Percentiles rank a stretch among this genome's conserved stretches.
Evolutionary conservation across 1,284 basidiomycete species (phyloP).

Genomic region (Tausonia pullulans): DNA sequence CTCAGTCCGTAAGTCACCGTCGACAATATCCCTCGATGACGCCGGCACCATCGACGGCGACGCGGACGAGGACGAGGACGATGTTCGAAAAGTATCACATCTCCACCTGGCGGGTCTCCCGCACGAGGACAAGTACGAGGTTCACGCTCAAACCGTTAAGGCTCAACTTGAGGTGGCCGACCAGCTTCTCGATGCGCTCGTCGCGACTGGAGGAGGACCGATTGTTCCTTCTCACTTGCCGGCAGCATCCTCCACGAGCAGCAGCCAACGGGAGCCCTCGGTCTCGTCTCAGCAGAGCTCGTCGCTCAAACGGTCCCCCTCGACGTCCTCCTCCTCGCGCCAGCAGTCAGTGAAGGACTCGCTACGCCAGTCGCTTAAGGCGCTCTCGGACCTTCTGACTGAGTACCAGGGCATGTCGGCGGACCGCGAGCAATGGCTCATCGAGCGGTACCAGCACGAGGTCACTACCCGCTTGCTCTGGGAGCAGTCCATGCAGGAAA

Average conservation of each 20-base stretch:
- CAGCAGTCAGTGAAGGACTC: conserved; percentile 46
- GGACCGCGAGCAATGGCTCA: conserved; percentile 76
- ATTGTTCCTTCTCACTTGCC: no score
- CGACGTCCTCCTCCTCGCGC: conserved; percentile 24
- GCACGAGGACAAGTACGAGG: conserved; percentile 53
- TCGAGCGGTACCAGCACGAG: conserved; percentile 51
- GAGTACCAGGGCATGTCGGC: conserved; percentile 63
- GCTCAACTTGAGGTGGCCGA: conserved; percentile 69
- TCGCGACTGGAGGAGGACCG: conserved; percentile 13
- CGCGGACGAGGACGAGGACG: conserved; percentile 18
- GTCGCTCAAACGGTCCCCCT: conserved; percentile 1
- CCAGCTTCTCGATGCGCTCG: conserved; percentile 51
- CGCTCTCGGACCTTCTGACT: conserved; percentile 49
- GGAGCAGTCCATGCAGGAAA: conserved; percentile 82
- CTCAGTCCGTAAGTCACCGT: no score
- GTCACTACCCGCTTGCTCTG: conserved; percentile 65
- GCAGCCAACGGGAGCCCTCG: not conserved
- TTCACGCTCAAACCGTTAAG: conserved; percentile 61
- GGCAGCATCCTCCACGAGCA: conserved; percentile 16
- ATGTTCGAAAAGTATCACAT: not conserved
- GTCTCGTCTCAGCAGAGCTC: no score
- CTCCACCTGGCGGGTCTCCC: conserved; percentile 42
- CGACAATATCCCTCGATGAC: conserved; percentile 12
- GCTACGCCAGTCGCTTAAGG: conserved; percentile 51
- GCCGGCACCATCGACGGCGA: conserved; percentile 24